These are phyloP conservation scores for Hypoxylon sp. DNA, from an alignment of 2,329 filamentous ascomycete genomes.

Conservation along the genomic window DNA sequence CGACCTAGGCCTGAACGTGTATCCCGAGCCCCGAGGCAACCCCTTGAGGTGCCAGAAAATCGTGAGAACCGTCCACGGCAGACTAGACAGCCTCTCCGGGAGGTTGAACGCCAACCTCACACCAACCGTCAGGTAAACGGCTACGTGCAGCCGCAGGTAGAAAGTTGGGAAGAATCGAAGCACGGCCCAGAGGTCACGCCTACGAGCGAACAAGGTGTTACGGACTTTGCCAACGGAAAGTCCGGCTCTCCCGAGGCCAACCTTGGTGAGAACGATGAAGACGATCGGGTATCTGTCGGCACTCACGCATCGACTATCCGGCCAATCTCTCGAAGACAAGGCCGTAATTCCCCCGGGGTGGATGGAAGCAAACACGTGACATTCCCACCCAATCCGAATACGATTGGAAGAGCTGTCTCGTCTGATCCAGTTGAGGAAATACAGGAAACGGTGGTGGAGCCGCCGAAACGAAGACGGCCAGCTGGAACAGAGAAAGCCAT, in stretches of 20 bases:
- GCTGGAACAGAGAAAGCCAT: conserved; percentile 4
- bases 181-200: not conserved
- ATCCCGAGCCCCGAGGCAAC: conserved; percentile 28
- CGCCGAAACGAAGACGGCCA: conserved; percentile 2
- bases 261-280: conserved; percentile 34
- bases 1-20: conserved; percentile 39
- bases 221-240: conserved; percentile 7
- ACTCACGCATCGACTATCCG: conserved; percentile 48
- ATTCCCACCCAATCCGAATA: conserved; percentile 31
- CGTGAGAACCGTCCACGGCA: conserved; percentile 3
- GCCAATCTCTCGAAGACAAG: conserved; percentile 42
- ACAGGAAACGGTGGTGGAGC: conserved; percentile 5
- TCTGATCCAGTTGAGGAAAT: conserved; percentile 18
- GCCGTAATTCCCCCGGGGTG: conserved; percentile 18
- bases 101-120: conserved; percentile 24
- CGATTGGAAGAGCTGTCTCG: conserved; percentile 38
- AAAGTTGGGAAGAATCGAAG: conserved; percentile 27
- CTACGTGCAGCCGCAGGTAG: conserved; percentile 34
- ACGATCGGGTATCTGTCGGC: conserved; percentile 43
- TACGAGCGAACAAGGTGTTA: conserved; percentile 15
- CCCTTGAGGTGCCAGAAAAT: conserved; percentile 6
- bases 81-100: conserved; percentile 12
- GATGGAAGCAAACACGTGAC: conserved; percentile 33
- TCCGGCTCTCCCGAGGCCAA: conserved; percentile 16
- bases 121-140: conserved; percentile 19